A percentile compares a stretch with the other conserved stretches of the same genome.
phyloP scores from a whole-genome alignment of 805 yeast genomes.

The Saccharomycopsis vini region DNA sequence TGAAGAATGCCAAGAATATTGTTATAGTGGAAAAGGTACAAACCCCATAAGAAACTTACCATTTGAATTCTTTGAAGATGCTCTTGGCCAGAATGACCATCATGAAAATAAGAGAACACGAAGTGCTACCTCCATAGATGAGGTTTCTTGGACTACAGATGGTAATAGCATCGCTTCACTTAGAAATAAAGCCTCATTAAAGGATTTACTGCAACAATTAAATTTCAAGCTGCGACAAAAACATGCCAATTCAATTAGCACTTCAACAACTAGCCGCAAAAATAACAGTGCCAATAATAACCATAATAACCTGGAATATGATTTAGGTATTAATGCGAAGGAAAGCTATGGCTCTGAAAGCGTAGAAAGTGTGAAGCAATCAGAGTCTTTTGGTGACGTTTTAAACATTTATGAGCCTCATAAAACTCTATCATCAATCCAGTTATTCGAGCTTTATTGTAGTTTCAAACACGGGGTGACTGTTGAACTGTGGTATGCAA shows the following conservation, averaged over 20 bases:
- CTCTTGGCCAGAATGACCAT: no score
- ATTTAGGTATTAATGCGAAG: constrained; percentile 4
- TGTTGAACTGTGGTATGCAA: constrained; percentile 73
- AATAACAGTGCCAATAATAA: background rate
- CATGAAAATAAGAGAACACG: background rate
- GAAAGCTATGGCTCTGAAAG: background rate
- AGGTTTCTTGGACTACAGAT: no score
- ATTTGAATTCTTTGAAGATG: constrained; percentile 1
- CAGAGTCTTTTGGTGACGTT: constrained; percentile 13
- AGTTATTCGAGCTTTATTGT: constrained; percentile 12
- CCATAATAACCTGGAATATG: background rate
- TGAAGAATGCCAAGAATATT: constrained; percentile 69
- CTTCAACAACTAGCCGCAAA: background rate
- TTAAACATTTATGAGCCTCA: constrained; percentile 12
- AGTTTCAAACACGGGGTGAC: constrained; percentile 69
- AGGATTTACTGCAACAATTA: no score
- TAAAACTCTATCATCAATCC: constrained; percentile 6
- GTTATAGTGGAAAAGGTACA: constrained; percentile 7
- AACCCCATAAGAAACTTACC: constrained; percentile 11
- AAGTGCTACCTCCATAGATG: background rate
- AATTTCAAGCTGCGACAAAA: no score
- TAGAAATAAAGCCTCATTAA: no score
- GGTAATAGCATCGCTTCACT: no score
- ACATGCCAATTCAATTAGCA: background rate
- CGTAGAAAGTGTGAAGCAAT: constrained; percentile 6